Conservation (phyloP, 1,139 yeast species). For the Saccharomyces uvarum region DNA sequence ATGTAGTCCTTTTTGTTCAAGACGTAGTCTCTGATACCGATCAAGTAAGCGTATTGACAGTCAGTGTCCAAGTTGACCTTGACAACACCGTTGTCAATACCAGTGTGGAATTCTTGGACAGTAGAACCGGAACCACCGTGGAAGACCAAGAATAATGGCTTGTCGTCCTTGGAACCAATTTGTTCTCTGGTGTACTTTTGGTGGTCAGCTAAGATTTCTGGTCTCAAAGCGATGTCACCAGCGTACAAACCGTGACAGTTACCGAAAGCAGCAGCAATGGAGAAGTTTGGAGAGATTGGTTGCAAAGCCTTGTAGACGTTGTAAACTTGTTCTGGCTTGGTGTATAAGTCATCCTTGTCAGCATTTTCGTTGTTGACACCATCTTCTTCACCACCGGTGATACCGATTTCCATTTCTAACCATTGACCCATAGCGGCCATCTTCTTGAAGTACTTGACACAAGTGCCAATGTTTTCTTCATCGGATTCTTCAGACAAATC, state of each 20-base stretch:
- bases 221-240: conserved; percentile 92
- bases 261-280: conserved; percentile 99
- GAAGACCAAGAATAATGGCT: conserved; percentile 95
- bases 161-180: conserved; percentile 47
- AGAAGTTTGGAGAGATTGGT: conserved; percentile 94
- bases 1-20: conserved; percentile 93
- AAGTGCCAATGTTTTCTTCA: conserved; percentile 88
- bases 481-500: conserved; percentile 96
- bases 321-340: conserved; percentile 92
- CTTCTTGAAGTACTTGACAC: conserved; percentile 91
- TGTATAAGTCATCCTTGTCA: conserved; percentile 79
- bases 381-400: conserved; percentile 99
- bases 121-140: conserved; percentile 99
- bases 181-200: conserved; percentile 73
- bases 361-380: conserved; percentile 98
- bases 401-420: conserved; percentile 99
- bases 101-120: conserved; percentile 84
- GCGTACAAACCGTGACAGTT: conserved; percentile 99
- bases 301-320: conserved; percentile 83
- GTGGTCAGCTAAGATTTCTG: conserved; percentile 92
- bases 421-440: conserved; percentile 93
- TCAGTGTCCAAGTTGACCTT: conserved; percentile 99
- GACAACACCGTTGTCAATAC: conserved; percentile 89
- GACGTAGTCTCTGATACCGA: conserved; percentile 95
- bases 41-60: conserved; percentile 95